Conservation (phyloP, 1,284 basidiomycete genomes). For the Coniferiporia sulphurascens region DNA sequence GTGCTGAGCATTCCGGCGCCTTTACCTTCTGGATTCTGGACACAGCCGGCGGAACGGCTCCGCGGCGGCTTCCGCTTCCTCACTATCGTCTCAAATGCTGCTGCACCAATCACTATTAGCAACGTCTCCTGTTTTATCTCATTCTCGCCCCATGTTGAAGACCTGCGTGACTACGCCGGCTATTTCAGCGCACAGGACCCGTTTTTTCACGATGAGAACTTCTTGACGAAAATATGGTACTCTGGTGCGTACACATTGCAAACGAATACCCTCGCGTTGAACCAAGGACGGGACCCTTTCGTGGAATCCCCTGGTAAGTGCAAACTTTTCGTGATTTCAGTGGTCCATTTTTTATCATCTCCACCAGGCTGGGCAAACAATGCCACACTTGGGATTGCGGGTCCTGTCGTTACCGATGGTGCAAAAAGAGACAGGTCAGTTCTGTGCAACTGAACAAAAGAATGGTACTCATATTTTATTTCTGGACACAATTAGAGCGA, state of each 20-base stretch:
- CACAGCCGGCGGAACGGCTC: slow-evolving; percentile 39
- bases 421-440: slow-evolving; percentile 52
- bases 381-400: slow-evolving; percentile 48
- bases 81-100: slow-evolving; percentile 41
- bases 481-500: slow-evolving; percentile 32
- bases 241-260: slow-evolving; percentile 59
- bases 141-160: slow-evolving; percentile 49
- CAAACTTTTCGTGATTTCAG: not conserved
- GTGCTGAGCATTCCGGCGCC: slow-evolving; percentile 27
- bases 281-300: slow-evolving; percentile 38
- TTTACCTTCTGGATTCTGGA: slow-evolving; percentile 39
- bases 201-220: slow-evolving; percentile 41
- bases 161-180: slow-evolving; percentile 48
- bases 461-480: not conserved
- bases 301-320: slow-evolving; percentile 16
- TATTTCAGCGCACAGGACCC: slow-evolving; percentile 51
- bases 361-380: slow-evolving; percentile 51
- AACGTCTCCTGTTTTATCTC: slow-evolving; percentile 51
- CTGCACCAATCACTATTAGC: slow-evolving; percentile 36
- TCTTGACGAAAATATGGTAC: slow-evolving; percentile 58
- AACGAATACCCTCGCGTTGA: slow-evolving; percentile 48
- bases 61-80: slow-evolving; percentile 54
- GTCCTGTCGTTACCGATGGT: slow-evolving; percentile 58
- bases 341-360: slow-evolving; percentile 24
- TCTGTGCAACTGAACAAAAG: not conserved